Percentiles rank a stretch among this genome's conserved stretches.
Evolutionary conservation across 2,329 filamentous ascomycete genomes (phyloP).

Genomic region (Beauveria sp.): DNA sequence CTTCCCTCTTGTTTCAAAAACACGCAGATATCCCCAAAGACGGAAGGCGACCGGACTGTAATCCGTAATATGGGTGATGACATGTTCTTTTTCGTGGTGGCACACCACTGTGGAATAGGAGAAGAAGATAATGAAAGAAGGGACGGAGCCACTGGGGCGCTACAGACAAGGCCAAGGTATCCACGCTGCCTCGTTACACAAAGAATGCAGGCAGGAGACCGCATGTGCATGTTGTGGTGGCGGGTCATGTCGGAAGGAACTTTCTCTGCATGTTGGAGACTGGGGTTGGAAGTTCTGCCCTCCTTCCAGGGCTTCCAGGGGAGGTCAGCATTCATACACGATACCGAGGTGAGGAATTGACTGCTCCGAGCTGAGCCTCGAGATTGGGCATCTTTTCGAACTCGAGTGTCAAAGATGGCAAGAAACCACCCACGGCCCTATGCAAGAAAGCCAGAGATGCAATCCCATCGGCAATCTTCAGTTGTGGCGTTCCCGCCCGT

Average conservation of each 20-base stretch:
- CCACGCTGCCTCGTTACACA: too few relatives aligned
- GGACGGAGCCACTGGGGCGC: too few relatives aligned
- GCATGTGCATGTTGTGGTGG: background rate
- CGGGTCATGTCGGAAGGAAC: background rate
- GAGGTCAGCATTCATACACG: too few relatives aligned
- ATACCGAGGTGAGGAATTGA: too few relatives aligned
- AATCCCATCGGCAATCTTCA: constrained; percentile 7
- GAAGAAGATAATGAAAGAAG: too few relatives aligned
- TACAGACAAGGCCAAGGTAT: too few relatives aligned
- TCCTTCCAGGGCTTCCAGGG: too few relatives aligned
- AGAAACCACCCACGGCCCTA: background rate
- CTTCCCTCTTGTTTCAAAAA: background rate
- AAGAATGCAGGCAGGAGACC: background rate
- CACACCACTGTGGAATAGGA: background rate
- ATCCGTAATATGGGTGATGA: background rate
- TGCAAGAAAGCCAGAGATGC: background rate
- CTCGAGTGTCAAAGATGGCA: background rate
- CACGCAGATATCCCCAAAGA: background rate
- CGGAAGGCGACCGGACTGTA: background rate
- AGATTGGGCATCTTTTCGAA: background rate
- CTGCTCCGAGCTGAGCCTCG: background rate
- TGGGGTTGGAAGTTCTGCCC: too few relatives aligned
- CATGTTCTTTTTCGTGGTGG: background rate
- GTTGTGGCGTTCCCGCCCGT: constrained; percentile 6
- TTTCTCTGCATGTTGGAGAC: background rate